phyloP scores from a whole-genome alignment of 106 monocot genomes.

The Dendrobium catenatum region DNA sequence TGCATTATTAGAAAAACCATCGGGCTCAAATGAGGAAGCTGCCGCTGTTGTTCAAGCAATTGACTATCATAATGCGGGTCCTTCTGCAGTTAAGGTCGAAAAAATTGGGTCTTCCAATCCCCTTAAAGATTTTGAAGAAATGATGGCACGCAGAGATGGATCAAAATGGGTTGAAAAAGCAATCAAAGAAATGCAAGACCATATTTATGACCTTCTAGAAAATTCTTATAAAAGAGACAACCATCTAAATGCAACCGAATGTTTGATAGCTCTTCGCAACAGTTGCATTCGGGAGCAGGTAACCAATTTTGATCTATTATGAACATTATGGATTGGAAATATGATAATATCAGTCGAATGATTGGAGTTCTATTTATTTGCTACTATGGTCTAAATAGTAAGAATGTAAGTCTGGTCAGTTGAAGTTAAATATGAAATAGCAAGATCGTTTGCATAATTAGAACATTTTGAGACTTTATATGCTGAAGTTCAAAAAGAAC shows the following conservation, averaged over 20 bases:
- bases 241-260: slow-evolving; percentile 65
- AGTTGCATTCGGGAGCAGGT: slow-evolving; percentile 91
- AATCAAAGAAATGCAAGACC: slow-evolving; percentile 71
- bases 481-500: neutral
- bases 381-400: neutral
- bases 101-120: slow-evolving; percentile 65
- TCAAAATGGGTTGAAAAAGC: slow-evolving; percentile 67
- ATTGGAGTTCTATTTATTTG: neutral
- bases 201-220: slow-evolving; percentile 61
- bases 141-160: slow-evolving; percentile 72
- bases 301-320: slow-evolving; percentile 8
- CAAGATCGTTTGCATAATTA: neutral
- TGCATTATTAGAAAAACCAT: slow-evolving; percentile 23
- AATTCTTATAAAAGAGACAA: slow-evolving; percentile 56
- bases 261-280: slow-evolving; percentile 66
- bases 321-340: neutral
- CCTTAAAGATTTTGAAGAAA: slow-evolving; percentile 76
- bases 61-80: slow-evolving; percentile 8
- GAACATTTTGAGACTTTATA: neutral
- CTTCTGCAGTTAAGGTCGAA: slow-evolving; percentile 19
- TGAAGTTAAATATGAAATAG: neutral
- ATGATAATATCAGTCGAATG: neutral
- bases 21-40: slow-evolving; percentile 23
- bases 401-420: neutral
- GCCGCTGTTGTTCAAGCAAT: slow-evolving; percentile 11